Conservation (phyloP, 352 stramenopile species). For the Phytophthora pinifolia region DNA sequence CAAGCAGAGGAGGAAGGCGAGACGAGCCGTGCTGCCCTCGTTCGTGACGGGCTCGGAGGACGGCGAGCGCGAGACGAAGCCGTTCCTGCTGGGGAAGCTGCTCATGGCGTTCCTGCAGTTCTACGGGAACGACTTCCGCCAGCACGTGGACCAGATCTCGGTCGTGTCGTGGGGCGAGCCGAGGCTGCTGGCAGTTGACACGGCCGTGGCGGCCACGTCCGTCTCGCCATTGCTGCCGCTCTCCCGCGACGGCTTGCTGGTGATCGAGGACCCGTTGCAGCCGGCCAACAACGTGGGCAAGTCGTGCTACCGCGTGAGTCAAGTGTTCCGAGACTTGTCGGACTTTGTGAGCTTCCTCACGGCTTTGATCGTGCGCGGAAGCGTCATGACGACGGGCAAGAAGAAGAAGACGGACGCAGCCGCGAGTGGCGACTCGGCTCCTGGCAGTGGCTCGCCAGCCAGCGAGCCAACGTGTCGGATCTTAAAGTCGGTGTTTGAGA, state of each 20-base stretch:
- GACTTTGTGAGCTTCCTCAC: conserved; percentile 84
- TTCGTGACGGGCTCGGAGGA: conserved; percentile 35
- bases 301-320: conserved; percentile 82
- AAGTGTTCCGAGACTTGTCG: conserved; percentile 82
- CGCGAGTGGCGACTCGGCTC: conserved; percentile 1
- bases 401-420: conserved; percentile 42
- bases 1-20: conserved; percentile 24
- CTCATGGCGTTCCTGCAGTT: conserved; percentile 86
- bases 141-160: conserved; percentile 65
- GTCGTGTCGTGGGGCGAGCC: conserved; percentile 38
- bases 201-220: conserved; percentile 10
- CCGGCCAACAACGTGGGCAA: conserved; percentile 81
- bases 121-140: conserved; percentile 82
- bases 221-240: conserved; percentile 26
- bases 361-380: conserved; percentile 78
- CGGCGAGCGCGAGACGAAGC: conserved; percentile 38
- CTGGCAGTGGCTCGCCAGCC: conserved; percentile 6
- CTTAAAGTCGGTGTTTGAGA: conserved; percentile 62
- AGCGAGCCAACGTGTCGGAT: conserved; percentile 49
- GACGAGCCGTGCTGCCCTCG: conserved; percentile 38
- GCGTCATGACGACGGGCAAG: conserved; percentile 62
- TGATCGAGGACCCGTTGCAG: conserved; percentile 75
- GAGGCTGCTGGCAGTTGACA: conserved; percentile 17
- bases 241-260: conserved; percentile 47
- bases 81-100: conserved; percentile 72